phyloP scores from a whole-genome alignment of 202 grass and related monocot species.

The Setaria italica region DNA sequence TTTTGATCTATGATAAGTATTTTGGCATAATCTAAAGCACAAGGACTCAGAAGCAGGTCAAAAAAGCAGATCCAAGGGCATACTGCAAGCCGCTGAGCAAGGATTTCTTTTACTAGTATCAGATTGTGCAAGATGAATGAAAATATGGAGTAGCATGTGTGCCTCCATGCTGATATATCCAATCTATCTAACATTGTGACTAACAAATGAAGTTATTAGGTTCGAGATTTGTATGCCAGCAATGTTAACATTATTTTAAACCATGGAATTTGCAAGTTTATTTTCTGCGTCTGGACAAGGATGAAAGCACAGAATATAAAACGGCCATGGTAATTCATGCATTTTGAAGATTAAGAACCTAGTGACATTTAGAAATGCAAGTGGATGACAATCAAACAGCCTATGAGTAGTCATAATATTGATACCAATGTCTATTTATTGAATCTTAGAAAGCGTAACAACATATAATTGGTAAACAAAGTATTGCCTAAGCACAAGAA shows the following conservation, averaged over 20 bases:
- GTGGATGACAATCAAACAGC: background rate
- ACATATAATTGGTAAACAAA: background rate
- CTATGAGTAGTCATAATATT: background rate
- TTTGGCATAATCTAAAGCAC: conserved; percentile 11
- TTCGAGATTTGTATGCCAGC: conserved; percentile 2
- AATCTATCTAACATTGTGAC: conserved; percentile 7
- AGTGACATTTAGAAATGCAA: background rate
- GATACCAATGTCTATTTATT: background rate
- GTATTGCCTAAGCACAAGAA: background rate
- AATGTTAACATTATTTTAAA: background rate
- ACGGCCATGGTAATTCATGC: background rate
- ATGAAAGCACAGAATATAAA: background rate
- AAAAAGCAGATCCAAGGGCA: background rate
- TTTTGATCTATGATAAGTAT: background rate
- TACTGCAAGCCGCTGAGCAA: conserved; percentile 12
- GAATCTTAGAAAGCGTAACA: background rate
- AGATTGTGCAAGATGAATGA: background rate
- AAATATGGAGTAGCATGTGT: background rate
- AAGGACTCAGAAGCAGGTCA: conserved; percentile 18
- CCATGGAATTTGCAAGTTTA: background rate
- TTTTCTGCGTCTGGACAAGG: background rate
- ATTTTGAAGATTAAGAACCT: conserved; percentile 28
- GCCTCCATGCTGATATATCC: background rate
- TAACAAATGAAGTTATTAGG: background rate
- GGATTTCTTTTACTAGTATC: background rate